Evolutionary conservation across 176 grass and related monocot species (phyloP).

Genomic region (Olyra latifolia): DNA sequence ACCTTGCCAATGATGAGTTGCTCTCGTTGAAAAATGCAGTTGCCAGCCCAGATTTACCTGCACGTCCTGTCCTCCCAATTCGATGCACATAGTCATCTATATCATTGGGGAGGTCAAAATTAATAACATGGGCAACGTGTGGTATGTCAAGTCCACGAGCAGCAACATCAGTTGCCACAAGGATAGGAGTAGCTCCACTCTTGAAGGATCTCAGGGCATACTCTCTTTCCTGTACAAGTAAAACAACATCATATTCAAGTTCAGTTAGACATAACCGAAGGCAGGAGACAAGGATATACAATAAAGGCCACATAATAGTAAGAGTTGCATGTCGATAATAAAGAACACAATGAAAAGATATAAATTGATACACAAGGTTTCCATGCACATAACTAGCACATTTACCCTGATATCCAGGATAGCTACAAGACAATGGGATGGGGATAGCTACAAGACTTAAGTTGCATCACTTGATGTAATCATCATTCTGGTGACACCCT

Average conservation of each 20-base stretch:
- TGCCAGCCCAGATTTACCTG: constrained; percentile 63
- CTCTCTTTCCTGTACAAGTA: constrained; percentile 68
- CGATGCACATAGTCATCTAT: constrained; percentile 84
- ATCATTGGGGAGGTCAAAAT: constrained; percentile 92
- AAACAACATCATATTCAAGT: background rate
- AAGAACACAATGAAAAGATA: too few relatives aligned
- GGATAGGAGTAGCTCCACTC: constrained; percentile 71
- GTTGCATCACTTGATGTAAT: background rate
- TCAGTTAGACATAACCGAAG: background rate
- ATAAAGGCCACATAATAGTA: background rate
- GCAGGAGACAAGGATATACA: background rate
- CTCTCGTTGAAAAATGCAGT: constrained; percentile 83
- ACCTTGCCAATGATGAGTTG: constrained; percentile 48
- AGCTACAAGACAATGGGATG: background rate
- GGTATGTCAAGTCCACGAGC: constrained; percentile 91
- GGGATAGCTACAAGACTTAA: too few relatives aligned
- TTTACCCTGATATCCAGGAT: background rate
- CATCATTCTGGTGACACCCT: background rate
- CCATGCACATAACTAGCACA: background rate
- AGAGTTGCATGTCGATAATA: background rate
- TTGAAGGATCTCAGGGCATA: constrained; percentile 80
- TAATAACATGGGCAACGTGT: constrained; percentile 83
- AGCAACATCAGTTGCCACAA: constrained; percentile 87
- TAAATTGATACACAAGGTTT: background rate
- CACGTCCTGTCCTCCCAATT: constrained; percentile 80